phyloP scores from a whole-genome alignment of 352 stramenopile genomes.

The Globisporangium perplexum region DNA sequence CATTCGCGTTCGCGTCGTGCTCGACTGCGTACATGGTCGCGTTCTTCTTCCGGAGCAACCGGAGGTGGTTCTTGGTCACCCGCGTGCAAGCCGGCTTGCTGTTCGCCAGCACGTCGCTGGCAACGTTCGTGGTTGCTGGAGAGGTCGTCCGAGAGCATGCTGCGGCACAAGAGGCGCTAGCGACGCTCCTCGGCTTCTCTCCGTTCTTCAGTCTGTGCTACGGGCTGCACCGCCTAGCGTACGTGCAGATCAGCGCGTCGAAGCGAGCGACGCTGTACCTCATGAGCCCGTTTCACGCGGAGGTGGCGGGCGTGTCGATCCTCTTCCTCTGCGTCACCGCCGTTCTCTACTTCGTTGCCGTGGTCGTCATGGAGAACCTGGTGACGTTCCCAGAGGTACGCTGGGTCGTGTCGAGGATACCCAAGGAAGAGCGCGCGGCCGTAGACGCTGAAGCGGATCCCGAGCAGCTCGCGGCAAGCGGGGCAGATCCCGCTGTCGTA shows the following conservation, averaged over 20 bases:
- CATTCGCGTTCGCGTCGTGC: conserved; percentile 17
- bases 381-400: conserved; percentile 9
- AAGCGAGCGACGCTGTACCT: background rate
- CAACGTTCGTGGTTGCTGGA: conserved; percentile 10
- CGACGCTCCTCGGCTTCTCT: conserved; percentile 16
- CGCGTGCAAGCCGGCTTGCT: conserved; percentile 14
- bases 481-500: background rate
- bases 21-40: conserved; percentile 17
- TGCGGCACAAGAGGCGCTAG: conserved; percentile 5
- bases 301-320: conserved; percentile 14
- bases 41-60: conserved; percentile 7
- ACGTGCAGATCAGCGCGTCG: background rate
- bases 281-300: conserved; percentile 11
- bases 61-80: background rate
- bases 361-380: conserved; percentile 32
- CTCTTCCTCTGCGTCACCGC: conserved; percentile 38
- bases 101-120: conserved; percentile 13
- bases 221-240: conserved; percentile 12
- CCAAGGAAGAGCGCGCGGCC: background rate
- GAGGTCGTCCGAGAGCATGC: background rate
- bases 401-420: background rate
- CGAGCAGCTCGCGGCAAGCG: background rate
- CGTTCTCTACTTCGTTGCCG: conserved; percentile 37
- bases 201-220: conserved; percentile 22
- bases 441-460: background rate